These are phyloP conservation scores for Umbelopsis vinacea DNA, from an alignment of 192 early-diverging fungal species.

Conservation along the genomic window DNA sequence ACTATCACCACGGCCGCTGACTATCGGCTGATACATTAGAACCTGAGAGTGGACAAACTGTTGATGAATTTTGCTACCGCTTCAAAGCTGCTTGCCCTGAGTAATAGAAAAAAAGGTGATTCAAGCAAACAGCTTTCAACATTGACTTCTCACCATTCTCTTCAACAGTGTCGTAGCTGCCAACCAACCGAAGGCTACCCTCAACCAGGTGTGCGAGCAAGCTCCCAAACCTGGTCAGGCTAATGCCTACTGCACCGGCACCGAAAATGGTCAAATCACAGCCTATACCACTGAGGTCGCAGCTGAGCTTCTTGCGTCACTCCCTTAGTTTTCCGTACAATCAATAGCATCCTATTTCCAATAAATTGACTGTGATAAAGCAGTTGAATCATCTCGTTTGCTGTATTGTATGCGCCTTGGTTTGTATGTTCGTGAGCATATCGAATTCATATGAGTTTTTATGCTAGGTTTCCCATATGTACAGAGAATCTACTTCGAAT, in stretches of 20 bases:
- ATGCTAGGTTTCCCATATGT: no score
- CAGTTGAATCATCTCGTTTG: no score
- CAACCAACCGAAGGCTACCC: background rate
- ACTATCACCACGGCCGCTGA: background rate
- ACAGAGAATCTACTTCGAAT: no score
- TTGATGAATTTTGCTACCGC: background rate
- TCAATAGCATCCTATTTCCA: no score
- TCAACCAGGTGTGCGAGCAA: background rate
- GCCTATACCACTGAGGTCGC: background rate
- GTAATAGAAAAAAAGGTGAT: background rate
- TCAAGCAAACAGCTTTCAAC: no score
- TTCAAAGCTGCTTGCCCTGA: background rate
- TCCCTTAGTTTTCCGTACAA: background rate
- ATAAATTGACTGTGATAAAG: no score
- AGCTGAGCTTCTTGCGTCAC: background rate
- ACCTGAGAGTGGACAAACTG: background rate
- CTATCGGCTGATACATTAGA: background rate
- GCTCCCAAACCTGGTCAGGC: background rate
- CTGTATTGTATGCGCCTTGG: no score
- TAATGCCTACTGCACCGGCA: background rate
- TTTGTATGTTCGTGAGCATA: no score
- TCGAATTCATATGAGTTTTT: no score
- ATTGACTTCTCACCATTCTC: no score
- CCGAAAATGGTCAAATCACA: background rate
- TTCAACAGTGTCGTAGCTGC: background rate